Evolutionary conservation across 495 filamentous ascomycete species (phyloP).

Genomic region (Corynascus novoguineensis): DNA sequence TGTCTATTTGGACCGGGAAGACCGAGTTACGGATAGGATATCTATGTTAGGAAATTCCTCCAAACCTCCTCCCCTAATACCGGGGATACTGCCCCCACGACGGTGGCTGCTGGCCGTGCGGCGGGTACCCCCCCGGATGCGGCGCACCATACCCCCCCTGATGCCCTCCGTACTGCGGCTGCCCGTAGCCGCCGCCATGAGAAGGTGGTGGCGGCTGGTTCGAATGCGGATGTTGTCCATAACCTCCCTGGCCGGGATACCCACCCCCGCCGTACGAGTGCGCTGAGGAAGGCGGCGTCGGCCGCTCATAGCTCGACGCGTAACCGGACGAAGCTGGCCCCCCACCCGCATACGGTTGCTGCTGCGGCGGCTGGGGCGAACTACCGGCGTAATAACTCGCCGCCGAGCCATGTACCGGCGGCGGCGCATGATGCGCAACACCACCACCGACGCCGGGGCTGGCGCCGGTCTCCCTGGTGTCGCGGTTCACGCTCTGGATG

Average conservation of each 20-base stretch:
- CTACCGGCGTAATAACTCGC: slow-evolving; percentile 2
- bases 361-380: slow-evolving; percentile 8
- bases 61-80: slow-evolving; percentile 9
- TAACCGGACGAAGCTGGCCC: slow-evolving; percentile 1
- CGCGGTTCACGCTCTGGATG: slow-evolving; percentile 25
- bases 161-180: slow-evolving; percentile 8
- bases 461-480: neutral
- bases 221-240: slow-evolving; percentile 6
- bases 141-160: slow-evolving; percentile 4
- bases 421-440: neutral
- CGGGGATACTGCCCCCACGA: slow-evolving; percentile 15
- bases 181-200: slow-evolving; percentile 1
- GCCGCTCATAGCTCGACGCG: slow-evolving; percentile 6
- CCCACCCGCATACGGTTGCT: neutral
- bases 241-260: slow-evolving; percentile 9
- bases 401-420: neutral
- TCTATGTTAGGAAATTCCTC: neutral
- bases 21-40: neutral
- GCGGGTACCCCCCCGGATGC: slow-evolving; percentile 3
- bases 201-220: neutral
- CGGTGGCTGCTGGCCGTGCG: slow-evolving; percentile 12
- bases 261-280: slow-evolving; percentile 4
- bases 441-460: slow-evolving; percentile 1
- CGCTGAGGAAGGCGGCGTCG: neutral
- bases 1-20: neutral